These are phyloP conservation scores for Podospora conica DNA, from an alignment of 495 filamentous ascomycete species.

Conservation along the genomic window DNA sequence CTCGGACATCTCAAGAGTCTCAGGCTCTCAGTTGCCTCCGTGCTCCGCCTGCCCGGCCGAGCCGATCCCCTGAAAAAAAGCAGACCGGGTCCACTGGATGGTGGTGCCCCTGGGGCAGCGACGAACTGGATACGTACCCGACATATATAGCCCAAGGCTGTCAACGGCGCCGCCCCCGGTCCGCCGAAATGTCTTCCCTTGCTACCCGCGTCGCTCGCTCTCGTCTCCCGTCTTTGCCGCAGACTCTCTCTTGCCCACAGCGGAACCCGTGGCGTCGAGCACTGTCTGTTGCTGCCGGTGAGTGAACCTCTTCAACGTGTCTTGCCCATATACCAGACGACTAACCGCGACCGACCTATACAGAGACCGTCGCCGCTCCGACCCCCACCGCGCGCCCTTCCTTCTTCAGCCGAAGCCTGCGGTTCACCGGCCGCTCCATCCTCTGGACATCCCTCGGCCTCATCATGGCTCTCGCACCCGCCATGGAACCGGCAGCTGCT, in stretches of 20 bases:
- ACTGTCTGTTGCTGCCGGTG: neutral
- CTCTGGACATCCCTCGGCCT: conserved; percentile 48
- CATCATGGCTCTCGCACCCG: conserved; percentile 47
- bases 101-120: neutral
- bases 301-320: neutral
- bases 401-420: conserved; percentile 24
- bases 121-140: neutral
- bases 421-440: conserved; percentile 30
- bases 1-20: no score
- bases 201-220: neutral
- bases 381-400: conserved; percentile 4
- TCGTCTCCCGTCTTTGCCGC: neutral
- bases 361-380: neutral
- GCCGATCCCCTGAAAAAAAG: neutral
- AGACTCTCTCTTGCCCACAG: neutral
- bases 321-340: neutral
- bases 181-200: neutral
- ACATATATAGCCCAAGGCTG: neutral
- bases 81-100: neutral
- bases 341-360: neutral
- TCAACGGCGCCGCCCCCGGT: neutral
- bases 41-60: neutral
- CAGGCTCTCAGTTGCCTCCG: neutral
- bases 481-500: conserved; percentile 34
- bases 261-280: neutral